phyloP scores from a whole-genome alignment of 78 protist genomes.

The Pigoraptor vietnamica region DNA sequence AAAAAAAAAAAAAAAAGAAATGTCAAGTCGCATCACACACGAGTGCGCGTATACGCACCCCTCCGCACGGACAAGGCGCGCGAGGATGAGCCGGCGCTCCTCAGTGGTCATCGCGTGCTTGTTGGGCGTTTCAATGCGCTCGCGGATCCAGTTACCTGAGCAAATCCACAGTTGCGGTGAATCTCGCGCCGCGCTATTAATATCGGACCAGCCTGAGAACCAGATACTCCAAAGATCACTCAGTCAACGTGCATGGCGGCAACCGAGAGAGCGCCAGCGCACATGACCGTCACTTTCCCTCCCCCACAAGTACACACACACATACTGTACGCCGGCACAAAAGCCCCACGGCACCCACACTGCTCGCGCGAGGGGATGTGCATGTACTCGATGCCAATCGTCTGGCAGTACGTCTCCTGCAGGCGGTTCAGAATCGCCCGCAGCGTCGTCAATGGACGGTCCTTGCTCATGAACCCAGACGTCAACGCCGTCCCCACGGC shows the following conservation, averaged over 20 bases:
- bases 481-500: background rate
- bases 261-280: background rate
- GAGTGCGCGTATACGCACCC: background rate
- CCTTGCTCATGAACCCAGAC: background rate
- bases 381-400: slow-evolving; percentile 24
- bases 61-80: background rate
- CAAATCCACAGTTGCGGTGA: background rate
- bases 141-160: background rate
- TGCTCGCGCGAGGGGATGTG: slow-evolving; percentile 16
- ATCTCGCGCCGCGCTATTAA: too few relatives aligned
- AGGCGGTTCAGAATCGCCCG: background rate
- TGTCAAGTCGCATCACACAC: too few relatives aligned
- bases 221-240: background rate
- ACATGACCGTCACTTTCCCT: too few relatives aligned
- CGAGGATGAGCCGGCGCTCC: background rate
- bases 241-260: background rate
- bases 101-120: background rate
- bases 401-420: slow-evolving; percentile 4
- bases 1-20: too few relatives aligned
- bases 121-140: background rate
- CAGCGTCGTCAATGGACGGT: background rate
- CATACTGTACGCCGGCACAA: too few relatives aligned
- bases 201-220: too few relatives aligned
- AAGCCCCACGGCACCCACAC: background rate
- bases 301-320: too few relatives aligned